These are phyloP conservation scores for Castanopsis chinensis DNA, from an alignment of 306 rosid genomes.

Conservation along the genomic window DNA sequence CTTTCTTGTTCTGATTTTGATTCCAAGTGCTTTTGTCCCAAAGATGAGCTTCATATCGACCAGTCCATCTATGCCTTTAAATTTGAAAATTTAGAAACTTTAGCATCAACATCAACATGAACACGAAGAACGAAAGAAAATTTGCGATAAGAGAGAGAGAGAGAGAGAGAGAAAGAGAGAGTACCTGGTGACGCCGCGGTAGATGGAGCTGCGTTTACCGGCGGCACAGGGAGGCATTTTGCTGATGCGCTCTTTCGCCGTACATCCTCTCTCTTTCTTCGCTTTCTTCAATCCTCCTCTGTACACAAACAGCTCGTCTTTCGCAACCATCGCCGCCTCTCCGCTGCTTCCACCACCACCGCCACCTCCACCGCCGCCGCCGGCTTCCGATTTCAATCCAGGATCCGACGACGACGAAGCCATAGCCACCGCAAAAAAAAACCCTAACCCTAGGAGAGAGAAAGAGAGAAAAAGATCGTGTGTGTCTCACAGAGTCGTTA, in stretches of 20 bases:
- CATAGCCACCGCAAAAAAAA: conserved; percentile 38
- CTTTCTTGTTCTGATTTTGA: conserved; percentile 98
- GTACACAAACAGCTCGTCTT: conserved; percentile 68
- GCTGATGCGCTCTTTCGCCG: conserved; percentile 97
- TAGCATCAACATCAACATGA: background rate
- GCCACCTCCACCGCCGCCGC: conserved; percentile 20
- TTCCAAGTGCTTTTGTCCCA: conserved; percentile 99
- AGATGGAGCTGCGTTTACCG: conserved; percentile 94
- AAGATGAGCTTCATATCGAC: conserved; percentile 99
- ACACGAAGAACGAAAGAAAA: no score
- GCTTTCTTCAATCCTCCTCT: conserved; percentile 92
- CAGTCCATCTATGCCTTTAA: conserved; percentile 98
- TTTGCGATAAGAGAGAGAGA: background rate
- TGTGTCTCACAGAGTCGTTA: background rate
- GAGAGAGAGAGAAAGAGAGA: background rate
- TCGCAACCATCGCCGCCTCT: conserved; percentile 47
- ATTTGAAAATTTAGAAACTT: conserved; percentile 20
- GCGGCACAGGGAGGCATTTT: conserved; percentile 99
- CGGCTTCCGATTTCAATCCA: conserved; percentile 51
- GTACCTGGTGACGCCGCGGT: conserved; percentile 98
- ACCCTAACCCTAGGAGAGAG: conserved; percentile 40
- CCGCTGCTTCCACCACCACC: conserved; percentile 23
- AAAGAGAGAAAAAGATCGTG: conserved; percentile 17
- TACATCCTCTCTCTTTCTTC: conserved; percentile 91
- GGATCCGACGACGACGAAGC: conserved; percentile 94